A percentile compares a stretch with the other conserved stretches of the same genome.
Conservation (phyloP, 176 grass and related monocot species). For the Panicum miliaceum region DNA sequence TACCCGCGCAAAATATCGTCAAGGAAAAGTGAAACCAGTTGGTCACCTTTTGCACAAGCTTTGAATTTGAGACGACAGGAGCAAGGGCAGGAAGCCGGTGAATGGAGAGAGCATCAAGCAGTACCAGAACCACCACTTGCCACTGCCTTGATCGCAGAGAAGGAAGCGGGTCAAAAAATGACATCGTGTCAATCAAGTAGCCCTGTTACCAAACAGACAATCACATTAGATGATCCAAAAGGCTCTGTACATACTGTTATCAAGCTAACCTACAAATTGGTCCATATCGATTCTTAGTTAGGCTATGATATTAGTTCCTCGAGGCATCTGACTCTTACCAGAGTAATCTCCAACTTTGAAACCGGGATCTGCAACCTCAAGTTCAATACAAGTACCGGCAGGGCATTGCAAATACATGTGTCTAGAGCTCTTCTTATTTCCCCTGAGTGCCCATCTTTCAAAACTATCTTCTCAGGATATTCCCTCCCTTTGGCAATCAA, state of each 20-base stretch:
- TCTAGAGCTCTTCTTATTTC: conserved; percentile 87
- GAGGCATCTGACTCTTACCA: conserved; percentile 55
- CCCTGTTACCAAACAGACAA: conserved; percentile 41
- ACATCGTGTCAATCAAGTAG: conserved; percentile 82
- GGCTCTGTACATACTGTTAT: background rate
- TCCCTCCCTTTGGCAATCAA: conserved; percentile 64
- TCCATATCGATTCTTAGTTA: background rate
- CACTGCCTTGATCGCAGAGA: conserved; percentile 67
- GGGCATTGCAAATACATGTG: conserved; percentile 63
- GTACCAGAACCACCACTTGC: conserved; percentile 69
- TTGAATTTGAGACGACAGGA: conserved; percentile 51
- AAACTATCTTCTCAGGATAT: conserved; percentile 63
- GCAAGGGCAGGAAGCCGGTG: conserved; percentile 61
- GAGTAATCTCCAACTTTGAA: conserved; percentile 80
- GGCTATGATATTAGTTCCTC: background rate
- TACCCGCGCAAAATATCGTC: background rate
- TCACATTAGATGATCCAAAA: conserved; percentile 35
- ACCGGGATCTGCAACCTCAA: conserved; percentile 64
- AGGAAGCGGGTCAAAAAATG: conserved; percentile 75
- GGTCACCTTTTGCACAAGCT: conserved; percentile 55
- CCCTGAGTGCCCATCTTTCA: conserved; percentile 66
- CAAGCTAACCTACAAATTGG: background rate
- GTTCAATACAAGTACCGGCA: conserved; percentile 65
- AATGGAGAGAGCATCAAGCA: conserved; percentile 73
- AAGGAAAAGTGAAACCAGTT: background rate